Percentiles rank a stretch among this genome's conserved stretches.
Evolutionary conservation across 352 stramenopile species (phyloP).

Genomic region (Elongisporangium undulatum): DNA sequence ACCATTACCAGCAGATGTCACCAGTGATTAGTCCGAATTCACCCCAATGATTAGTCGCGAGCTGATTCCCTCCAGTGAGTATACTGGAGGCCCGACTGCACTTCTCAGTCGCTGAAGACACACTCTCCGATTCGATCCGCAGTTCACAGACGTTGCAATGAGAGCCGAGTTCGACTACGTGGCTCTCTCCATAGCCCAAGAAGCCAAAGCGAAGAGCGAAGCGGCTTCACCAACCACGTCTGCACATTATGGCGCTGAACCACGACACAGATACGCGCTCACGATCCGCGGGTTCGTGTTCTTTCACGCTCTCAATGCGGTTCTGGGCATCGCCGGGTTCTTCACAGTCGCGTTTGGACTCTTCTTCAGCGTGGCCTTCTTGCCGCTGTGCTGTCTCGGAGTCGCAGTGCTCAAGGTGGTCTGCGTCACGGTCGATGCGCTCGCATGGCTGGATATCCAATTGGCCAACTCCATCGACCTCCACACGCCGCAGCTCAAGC

Average conservation of each 20-base stretch:
- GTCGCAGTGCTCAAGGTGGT: not conserved
- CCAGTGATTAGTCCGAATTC: no score
- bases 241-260: not conserved
- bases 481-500: not conserved
- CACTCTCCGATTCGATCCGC: no score
- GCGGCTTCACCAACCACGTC: not conserved
- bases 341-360: constrained; percentile 30
- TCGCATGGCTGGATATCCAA: not conserved
- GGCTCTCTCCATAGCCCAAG: not conserved
- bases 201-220: not conserved
- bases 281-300: constrained; percentile 16
- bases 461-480: constrained; percentile 24
- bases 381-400: constrained; percentile 53
- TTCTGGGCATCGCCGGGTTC: constrained; percentile 43
- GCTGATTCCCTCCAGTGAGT: no score
- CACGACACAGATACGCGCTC: not conserved
- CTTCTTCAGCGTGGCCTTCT: constrained; percentile 27
- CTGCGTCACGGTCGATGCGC: not conserved
- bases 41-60: no score
- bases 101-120: no score
- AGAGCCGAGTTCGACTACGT: not conserved
- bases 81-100: no score
- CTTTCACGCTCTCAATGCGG: constrained; percentile 56
- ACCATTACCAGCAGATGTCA: no score
- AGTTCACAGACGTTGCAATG: no score